Percentiles rank a stretch among this genome's conserved stretches.
Evolutionary conservation across 2,329 filamentous ascomycete species (phyloP).

Genomic region (Penicillium sp.): DNA sequence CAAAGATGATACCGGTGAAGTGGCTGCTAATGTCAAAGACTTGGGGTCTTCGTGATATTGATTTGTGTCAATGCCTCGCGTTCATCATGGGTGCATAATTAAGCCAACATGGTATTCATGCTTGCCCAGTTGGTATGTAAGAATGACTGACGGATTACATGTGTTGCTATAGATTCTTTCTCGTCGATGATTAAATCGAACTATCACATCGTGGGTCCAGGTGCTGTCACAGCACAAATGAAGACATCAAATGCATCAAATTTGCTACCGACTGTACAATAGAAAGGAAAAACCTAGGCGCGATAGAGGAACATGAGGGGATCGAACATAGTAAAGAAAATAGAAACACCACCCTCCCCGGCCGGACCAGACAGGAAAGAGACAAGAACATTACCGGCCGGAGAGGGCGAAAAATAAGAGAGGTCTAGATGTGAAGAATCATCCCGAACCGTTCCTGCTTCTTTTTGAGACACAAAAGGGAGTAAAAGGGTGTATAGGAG

Average conservation of each 20-base stretch:
- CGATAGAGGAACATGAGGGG: constrained; percentile 26
- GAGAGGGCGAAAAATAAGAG: constrained; percentile 13
- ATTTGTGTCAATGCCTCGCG: neutral
- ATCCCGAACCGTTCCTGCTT: constrained; percentile 19
- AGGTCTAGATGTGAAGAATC: constrained; percentile 20
- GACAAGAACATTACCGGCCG: constrained; percentile 18
- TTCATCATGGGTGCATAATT: too few species aligned
- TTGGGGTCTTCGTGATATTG: neutral
- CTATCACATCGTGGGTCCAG: too few species aligned
- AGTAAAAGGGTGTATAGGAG: constrained; percentile 6
- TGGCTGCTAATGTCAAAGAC: neutral
- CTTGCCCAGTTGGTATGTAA: neutral
- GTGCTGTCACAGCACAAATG: constrained; percentile 6
- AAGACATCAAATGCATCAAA: constrained; percentile 30
- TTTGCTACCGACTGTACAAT: constrained; percentile 33
- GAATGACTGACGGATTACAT: too few species aligned
- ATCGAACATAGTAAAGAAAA: constrained; percentile 25
- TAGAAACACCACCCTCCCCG: constrained; percentile 21
- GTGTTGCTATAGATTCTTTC: neutral
- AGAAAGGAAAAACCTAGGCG: constrained; percentile 26
- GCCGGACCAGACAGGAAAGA: constrained; percentile 9
- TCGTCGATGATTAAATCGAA: neutral
- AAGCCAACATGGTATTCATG: too few species aligned
- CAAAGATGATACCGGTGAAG: neutral
- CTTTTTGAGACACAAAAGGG: constrained; percentile 17